Base-by-base conservation (phyloP, 495 filamentous ascomycete species). In the Daldinia decipiens region DNA sequence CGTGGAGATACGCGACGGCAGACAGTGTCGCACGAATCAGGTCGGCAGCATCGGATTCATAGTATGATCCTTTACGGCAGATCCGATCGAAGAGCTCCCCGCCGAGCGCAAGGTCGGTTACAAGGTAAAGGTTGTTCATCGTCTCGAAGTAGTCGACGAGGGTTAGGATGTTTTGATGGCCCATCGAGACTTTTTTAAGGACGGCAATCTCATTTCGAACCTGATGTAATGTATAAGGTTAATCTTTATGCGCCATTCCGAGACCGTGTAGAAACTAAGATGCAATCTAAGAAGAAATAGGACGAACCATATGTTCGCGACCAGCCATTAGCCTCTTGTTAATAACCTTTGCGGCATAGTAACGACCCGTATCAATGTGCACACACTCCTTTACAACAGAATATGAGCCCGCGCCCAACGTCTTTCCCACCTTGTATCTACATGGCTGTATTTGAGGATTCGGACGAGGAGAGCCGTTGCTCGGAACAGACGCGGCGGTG, bases 311-410 rank as follows among this genome's bases (percentile, higher is more conserved):
- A 79, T 98, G 95, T 81, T 99, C 95, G 65, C 96, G 87, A 55
- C 95, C 95, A 31, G 93, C 92, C 95, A 99, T 99, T 74, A 99
- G 82, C 34, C 95, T 87, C 87, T 99, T 99, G 80, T 98, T 99
- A 82, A 99, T 99, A 21, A 99, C 96, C 81, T 99, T 99, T 39
- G 96, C 95, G 15, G 95, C 95, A 89, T 98, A 99, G 82, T 97
- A 98, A 60, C 94, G 87, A 53, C 95, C 96, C 1, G 96, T 98
- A 71, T 98, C 95, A 74, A 98, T 98, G 79, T 98, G 96, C 19
- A 99, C 94, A 79, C 95, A 99, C 82, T 99, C 95, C 80, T 98
- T 98, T n/a, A 99, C 95, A 63, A 98, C 95, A 51, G 94, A 98
- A 82, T 99, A 99, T 47, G 93, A 96, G 64, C 95, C 95, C 4